Conservation (phyloP, 2,329 filamentous ascomycete species). For the Rhinocladiella mackenziei region DNA sequence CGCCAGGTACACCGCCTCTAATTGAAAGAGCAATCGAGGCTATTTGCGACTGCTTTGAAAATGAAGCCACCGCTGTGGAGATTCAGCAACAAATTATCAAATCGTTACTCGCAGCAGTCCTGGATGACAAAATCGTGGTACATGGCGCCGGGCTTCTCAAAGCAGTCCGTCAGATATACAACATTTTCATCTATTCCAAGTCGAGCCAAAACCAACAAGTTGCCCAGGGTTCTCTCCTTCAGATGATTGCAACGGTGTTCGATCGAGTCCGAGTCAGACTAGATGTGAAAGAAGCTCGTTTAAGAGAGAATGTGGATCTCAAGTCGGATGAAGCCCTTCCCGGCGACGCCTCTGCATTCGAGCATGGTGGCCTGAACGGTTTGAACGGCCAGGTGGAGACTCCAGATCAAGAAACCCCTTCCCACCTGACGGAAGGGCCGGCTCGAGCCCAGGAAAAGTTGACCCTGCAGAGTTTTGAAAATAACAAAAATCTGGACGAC, state of each 20-base stretch:
- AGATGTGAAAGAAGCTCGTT: constrained; percentile 76
- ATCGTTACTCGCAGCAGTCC: constrained; percentile 85
- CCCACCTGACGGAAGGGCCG: constrained; percentile 46
- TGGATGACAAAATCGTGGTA: constrained; percentile 98
- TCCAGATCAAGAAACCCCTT: constrained; percentile 39
- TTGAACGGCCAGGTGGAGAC: constrained; percentile 23
- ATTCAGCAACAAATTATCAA: constrained; percentile 98
- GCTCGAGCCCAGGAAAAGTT: constrained; percentile 50
- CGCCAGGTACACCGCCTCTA: constrained; percentile 57
- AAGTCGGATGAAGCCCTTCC: constrained; percentile 31
- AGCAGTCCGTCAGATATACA: constrained; percentile 96
- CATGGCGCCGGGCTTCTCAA: constrained; percentile 94
- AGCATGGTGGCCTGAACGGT: constrained; percentile 34
- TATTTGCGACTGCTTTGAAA: constrained; percentile 98
- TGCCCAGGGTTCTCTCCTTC: constrained; percentile 91
- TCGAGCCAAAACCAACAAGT: constrained; percentile 94
- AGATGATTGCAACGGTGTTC: constrained; percentile 98
- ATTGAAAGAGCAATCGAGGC: constrained; percentile 98
- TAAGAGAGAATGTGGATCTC: constrained; percentile 41
- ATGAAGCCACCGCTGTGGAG: constrained; percentile 85
- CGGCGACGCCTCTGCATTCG: constrained; percentile 21
- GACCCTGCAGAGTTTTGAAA: constrained; percentile 66
- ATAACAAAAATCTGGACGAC: constrained; percentile 62
- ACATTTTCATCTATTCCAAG: constrained; percentile 94
- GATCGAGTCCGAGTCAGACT: constrained; percentile 85